phyloP scores from a whole-genome alignment of 1,284 basidiomycete genomes.

The Melampsora larici-populina region DNA sequence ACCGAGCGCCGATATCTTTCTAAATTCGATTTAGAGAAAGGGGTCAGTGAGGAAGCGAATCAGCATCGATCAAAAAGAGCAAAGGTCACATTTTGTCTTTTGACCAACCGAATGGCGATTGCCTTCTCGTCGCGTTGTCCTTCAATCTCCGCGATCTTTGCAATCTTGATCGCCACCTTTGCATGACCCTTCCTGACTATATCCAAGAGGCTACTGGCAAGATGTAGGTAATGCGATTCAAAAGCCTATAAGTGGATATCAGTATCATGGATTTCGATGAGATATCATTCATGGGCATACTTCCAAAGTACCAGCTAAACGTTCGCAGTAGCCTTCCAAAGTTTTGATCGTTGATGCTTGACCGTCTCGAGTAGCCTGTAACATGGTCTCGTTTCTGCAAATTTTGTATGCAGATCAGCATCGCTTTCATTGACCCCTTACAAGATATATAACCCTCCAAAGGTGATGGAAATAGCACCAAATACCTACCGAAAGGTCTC shows the following conservation, averaged over 20 bases:
- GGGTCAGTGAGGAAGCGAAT: not conserved
- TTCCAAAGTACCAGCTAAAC: constrained; percentile 33
- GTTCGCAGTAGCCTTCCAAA: constrained; percentile 38
- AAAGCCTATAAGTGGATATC: constrained; percentile 64
- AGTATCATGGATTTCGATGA: not conserved
- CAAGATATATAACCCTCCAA: not conserved
- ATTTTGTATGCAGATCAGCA: constrained; percentile 57
- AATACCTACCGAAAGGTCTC: constrained; percentile 78
- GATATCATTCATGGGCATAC: not conserved
- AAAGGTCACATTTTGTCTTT: constrained; percentile 38
- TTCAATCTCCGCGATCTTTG: constrained; percentile 93
- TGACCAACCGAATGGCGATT: constrained; percentile 42
- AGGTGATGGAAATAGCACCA: constrained; percentile 44
- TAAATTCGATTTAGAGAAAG: not conserved
- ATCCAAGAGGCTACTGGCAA: constrained; percentile 73
- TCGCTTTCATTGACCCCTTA: constrained; percentile 54
- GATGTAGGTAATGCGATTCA: constrained; percentile 76
- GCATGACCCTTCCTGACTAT: constrained; percentile 74
- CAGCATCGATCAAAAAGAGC: not conserved
- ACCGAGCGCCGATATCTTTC: constrained; percentile 43
- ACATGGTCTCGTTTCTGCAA: constrained; percentile 33
- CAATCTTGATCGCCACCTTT: constrained; percentile 79
- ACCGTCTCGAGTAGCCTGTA: constrained; percentile 39
- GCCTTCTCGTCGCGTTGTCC: constrained; percentile 92
- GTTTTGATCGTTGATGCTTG: constrained; percentile 18